These are phyloP conservation scores for Alternaria infectoria DNA, from an alignment of 2,329 filamentous ascomycete species.

Conservation along the genomic window DNA sequence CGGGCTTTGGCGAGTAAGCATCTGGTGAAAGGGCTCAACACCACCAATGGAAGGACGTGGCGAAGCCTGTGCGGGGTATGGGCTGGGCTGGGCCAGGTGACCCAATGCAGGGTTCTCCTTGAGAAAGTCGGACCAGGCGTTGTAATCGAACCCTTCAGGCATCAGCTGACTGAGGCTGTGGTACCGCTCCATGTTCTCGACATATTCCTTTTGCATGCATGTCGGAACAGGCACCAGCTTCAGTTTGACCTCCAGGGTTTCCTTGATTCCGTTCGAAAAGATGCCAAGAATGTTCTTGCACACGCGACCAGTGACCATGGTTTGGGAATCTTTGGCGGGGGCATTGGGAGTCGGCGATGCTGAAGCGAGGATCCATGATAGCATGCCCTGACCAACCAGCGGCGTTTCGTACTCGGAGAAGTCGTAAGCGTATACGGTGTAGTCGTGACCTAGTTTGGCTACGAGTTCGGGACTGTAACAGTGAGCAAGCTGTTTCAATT, in stretches of 20 bases:
- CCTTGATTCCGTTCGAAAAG: conserved; percentile 80
- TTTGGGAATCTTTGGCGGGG: conserved; percentile 66
- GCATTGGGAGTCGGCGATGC: conserved; percentile 62
- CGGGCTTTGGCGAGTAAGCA: conserved; percentile 43
- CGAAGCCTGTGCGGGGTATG: conserved; percentile 21
- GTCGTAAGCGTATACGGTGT: conserved; percentile 96
- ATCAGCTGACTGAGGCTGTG: conserved; percentile 64
- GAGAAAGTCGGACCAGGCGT: conserved; percentile 79
- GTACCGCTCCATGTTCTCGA: conserved; percentile 66
- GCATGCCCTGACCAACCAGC: conserved; percentile 91
- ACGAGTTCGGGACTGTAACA: conserved; percentile 81
- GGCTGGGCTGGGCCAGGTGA: conserved; percentile 39
- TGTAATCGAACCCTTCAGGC: conserved; percentile 69
- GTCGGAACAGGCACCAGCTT: conserved; percentile 80
- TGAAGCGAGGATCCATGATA: conserved; percentile 80
- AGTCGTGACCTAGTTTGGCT: conserved; percentile 76
- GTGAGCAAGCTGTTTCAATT: conserved; percentile 23
- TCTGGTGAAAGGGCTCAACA: conserved; percentile 46
- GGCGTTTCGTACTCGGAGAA: conserved; percentile 95
- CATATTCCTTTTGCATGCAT: conserved; percentile 65
- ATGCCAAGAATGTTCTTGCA: conserved; percentile 84
- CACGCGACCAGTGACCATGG: conserved; percentile 86
- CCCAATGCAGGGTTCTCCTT: conserved; percentile 67
- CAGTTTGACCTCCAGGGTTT: conserved; percentile 92
- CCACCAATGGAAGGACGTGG: conserved; percentile 35